Evolutionary conservation across 1,284 basidiomycete species (phyloP).

Genomic region (Cystobasidium sp.): DNA sequence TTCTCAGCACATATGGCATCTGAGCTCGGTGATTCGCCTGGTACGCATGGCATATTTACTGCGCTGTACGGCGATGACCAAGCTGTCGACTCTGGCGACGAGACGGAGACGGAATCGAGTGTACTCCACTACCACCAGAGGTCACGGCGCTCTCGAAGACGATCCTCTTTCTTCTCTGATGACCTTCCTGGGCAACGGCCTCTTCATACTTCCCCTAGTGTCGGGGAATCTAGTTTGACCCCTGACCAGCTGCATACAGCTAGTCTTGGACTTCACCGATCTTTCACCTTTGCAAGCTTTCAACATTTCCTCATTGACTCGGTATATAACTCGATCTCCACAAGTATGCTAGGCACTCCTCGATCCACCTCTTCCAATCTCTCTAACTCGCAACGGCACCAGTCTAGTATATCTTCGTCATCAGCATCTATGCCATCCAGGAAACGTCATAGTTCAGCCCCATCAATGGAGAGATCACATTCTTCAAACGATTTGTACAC

Average conservation of each 20-base stretch:
- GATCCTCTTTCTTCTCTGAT: constrained; percentile 9
- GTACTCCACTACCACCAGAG: background rate
- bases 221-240: background rate
- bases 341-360: constrained; percentile 7
- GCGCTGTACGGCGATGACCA: constrained; percentile 2
- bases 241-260: constrained; percentile 21
- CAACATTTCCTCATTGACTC: constrained; percentile 42
- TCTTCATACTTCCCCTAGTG: too few relatives aligned
- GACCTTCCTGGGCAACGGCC: background rate
- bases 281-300: constrained; percentile 26
- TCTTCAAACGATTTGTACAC: background rate
- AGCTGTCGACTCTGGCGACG: constrained; percentile 15
- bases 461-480: constrained; percentile 15
- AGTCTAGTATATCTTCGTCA: background rate
- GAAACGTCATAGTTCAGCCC: constrained; percentile 9
- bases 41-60: background rate
- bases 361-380: background rate
- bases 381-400: background rate
- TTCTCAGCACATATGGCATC: constrained; percentile 18
- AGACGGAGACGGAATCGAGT: constrained; percentile 19
- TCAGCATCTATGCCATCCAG: constrained; percentile 6
- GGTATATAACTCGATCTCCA: constrained; percentile 28
- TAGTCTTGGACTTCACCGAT: constrained; percentile 34
- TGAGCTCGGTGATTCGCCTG: constrained; percentile 31
- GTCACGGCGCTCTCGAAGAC: constrained; percentile 1